Evolutionary conservation across 257 asterid species (phyloP).

Genomic region (Solanum megistacrolobum): DNA sequence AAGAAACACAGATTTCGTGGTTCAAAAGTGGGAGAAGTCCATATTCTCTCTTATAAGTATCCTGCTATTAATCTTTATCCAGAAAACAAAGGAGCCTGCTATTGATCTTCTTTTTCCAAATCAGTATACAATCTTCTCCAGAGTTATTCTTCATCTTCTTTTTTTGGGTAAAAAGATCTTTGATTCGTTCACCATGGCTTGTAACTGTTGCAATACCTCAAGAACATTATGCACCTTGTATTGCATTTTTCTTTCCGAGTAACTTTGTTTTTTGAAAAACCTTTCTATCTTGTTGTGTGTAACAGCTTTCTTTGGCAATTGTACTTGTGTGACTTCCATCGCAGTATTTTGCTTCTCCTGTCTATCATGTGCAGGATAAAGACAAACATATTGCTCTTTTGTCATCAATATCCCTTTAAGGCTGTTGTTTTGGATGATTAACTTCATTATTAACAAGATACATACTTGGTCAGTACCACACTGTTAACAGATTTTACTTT

Average conservation of each 20-base stretch:
- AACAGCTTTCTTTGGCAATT: neutral
- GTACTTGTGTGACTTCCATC: neutral
- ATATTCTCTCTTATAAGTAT: neutral
- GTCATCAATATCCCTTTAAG: neutral
- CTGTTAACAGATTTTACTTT: neutral
- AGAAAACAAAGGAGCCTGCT: neutral
- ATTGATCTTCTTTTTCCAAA: neutral
- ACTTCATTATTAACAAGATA: neutral
- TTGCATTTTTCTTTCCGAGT: neutral
- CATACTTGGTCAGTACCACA: neutral
- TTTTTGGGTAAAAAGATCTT: neutral
- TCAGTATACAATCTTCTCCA: neutral
- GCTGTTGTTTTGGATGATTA: neutral
- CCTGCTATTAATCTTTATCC: neutral
- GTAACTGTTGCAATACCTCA: neutral
- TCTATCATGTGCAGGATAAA: neutral
- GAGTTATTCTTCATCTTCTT: neutral
- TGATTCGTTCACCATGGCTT: neutral
- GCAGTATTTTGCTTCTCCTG: neutral
- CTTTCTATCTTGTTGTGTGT: neutral
- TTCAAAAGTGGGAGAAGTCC: neutral
- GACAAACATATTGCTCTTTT: neutral
- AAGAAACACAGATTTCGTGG: neutral
- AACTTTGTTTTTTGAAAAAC: neutral
- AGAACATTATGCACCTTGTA: neutral